Base-by-base conservation (phyloP, 2,329 filamentous ascomycete genomes). In the Onygenales sp. region DNA sequence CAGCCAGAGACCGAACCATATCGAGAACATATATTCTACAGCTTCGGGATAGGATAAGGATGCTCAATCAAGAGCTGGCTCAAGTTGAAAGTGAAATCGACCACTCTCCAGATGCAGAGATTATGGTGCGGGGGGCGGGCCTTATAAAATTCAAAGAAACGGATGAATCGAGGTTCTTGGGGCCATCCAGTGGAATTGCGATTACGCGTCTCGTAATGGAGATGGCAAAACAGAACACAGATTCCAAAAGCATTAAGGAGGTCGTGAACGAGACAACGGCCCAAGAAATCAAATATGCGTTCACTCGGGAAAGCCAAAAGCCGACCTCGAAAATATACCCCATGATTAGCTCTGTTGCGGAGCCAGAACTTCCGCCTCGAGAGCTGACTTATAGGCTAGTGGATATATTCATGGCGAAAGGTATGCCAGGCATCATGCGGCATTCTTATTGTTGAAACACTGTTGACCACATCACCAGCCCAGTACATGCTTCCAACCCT, bases 161-260 rank as follows among this genome's bases (percentile, higher is more conserved):
- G 53, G 89, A 95, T 67, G 92, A 96, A 70, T 84, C 88, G 13
- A 87, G 92, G 57, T 97, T 93, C 66, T 76, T 98, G 2, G 93
- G 93, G 0, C 88, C 93, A 2, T 95, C 91, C 48, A 97, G 92
- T 67, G 93, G 92, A 55, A 95, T 96, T 63, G 88, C 90, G 65
- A 95, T 97, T 75, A 95, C 91, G 10, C 84, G 92, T 33, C 78
- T 97, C 60, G 85, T 98, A 9, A 96, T 98, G 87, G 91, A 96
- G 67, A 84, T 95, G 70, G 92, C 92, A 51, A 97, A 95, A 72
- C 86, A 90, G 58, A 95, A 92, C 64, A 94, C 90, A 31, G 87
- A 93, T 63, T 86, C 89, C 4, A 88, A 90, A 68, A 89, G 86
- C 59, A 96, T 97, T 66, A 90, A 89, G 54, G 90, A 96, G 61